A percentile compares a stretch with the other conserved stretches of the same genome.
These are phyloP conservation scores for Fusarium agapanthi DNA, from an alignment of 2,329 filamentous ascomycete species.

Conservation along the genomic window DNA sequence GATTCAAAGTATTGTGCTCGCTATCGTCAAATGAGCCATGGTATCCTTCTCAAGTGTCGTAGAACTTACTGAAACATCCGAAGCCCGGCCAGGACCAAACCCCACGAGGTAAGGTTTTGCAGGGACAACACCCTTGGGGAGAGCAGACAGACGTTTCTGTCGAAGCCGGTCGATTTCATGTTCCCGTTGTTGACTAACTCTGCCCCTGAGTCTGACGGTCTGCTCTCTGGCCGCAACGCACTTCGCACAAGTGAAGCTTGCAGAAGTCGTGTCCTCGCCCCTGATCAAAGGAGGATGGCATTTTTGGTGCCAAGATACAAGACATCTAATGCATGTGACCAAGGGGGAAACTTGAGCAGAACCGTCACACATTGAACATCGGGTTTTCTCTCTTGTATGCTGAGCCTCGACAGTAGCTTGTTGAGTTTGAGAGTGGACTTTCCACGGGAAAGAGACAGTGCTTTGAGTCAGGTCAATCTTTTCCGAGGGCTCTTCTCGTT, in stretches of 20 bases:
- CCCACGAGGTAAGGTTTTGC: conserved; percentile 51
- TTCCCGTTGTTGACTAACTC: conserved; percentile 27
- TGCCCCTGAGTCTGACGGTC: conserved; percentile 16
- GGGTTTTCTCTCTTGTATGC: neutral
- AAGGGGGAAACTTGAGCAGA: conserved; percentile 5
- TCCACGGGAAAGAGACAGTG: conserved; percentile 44
- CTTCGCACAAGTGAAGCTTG: conserved; percentile 28
- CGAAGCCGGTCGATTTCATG: conserved; percentile 46
- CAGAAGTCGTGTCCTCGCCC: neutral
- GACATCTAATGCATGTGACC: conserved; percentile 35
- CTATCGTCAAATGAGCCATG: conserved; percentile 34
- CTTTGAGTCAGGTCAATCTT: conserved; percentile 45
- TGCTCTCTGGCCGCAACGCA: conserved; percentile 27
- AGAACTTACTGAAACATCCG: conserved; percentile 47
- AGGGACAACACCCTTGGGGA: conserved; percentile 47
- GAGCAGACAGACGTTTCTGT: conserved; percentile 43
- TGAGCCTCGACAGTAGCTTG: neutral
- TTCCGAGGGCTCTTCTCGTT: conserved; percentile 33
- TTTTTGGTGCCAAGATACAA: conserved; percentile 38
- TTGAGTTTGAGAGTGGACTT: neutral
- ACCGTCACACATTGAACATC: conserved; percentile 33
- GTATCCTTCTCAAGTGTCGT: neutral
- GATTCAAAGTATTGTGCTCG: conserved; percentile 51
- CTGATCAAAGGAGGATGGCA: conserved; percentile 29
- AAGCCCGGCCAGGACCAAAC: conserved; percentile 48